Conservation (phyloP, 768 basidiomycete genomes). For the Suillus spraguei region DNA sequence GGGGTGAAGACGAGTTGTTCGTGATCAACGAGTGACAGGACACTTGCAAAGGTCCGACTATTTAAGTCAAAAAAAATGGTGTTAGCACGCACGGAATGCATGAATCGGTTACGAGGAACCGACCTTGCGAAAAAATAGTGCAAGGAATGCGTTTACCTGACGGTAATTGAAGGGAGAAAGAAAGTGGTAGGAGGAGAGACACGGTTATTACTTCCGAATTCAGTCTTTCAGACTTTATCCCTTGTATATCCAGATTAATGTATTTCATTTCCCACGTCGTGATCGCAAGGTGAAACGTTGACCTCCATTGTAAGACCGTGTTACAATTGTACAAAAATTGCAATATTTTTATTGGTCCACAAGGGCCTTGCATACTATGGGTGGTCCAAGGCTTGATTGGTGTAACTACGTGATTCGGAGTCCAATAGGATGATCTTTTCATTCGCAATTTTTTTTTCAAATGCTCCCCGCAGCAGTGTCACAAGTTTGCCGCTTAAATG, state of each 20-base stretch:
- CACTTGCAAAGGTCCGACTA: slow-evolving; percentile 11
- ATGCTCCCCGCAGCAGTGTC: background rate
- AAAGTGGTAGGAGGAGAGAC: slow-evolving; percentile 4
- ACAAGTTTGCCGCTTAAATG: background rate
- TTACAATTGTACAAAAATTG: background rate
- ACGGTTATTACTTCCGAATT: slow-evolving; percentile 17
- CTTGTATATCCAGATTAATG: background rate
- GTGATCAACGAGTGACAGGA: slow-evolving; percentile 11
- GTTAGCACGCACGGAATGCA: slow-evolving; percentile 27
- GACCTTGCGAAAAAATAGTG: slow-evolving; percentile 19
- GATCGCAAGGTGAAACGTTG: slow-evolving; percentile 1
- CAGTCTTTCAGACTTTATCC: slow-evolving; percentile 10
- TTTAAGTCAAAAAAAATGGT: slow-evolving; percentile 7
- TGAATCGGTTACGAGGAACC: background rate
- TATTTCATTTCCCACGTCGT: slow-evolving; percentile 11
- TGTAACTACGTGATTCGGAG: background rate
- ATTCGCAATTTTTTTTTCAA: background rate
- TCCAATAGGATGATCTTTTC: background rate
- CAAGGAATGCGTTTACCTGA: slow-evolving; percentile 16
- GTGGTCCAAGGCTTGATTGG: background rate
- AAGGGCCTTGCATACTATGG: too few species aligned
- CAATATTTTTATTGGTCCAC: background rate
- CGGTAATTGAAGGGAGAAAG: slow-evolving; percentile 16
- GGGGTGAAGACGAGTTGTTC: slow-evolving; percentile 29
- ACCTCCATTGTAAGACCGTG: background rate